Evolutionary conservation across 2,329 filamentous ascomycete genomes (phyloP), one percentile per base, ranked within the genome.

Genomic region (Apiospora kogelbergensis): DNA sequence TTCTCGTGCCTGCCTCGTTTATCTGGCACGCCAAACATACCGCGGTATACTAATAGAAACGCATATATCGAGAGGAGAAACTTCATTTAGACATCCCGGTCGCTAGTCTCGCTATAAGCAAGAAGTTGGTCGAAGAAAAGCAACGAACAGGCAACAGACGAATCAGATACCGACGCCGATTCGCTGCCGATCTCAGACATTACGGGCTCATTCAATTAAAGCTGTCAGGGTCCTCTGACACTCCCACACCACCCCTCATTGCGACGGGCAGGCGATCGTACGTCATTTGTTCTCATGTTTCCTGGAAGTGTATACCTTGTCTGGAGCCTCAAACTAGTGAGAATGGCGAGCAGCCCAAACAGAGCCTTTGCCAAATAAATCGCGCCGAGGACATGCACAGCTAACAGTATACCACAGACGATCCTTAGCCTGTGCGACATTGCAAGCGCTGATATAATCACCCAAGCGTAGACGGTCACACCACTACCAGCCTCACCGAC

Each of bases 221-320:
- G 53, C 53, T 60, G 53, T n/a, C 53, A 60, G 53, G 30, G 30
- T 37, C 53, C 53, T 60, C 30, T 60, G 53, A 10, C 53, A 60
- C 48, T 60, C 26, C 53, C 53, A 37, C 53, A 60, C 53, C 53
- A 60, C 53, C 53, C 53, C 53, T 60, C 53, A 30, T 60, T 60
- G 26, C 53, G 53, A 30, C 26, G 30, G 53, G 7, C 30, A 60
- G 53, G 30, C 30, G 37, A n/a, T 37, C 37, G 53, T 60, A 60
- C 53, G 53, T 60, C 53, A 60, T 60, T 10, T 33, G 53, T n/a
- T 60, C 30, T 37, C 37, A 20, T n/a, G 20, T n/a, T 37, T 20
- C 17, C 26, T 33, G 10, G 33, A 10, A 7, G 17, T 37, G 3
- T 37, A 60, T 60, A 37, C 30, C 33, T n/a, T n/a, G 30, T 37